Conservation (phyloP, 2,329 filamentous ascomycete genomes). For the Diaporthe citriasiana region DNA sequence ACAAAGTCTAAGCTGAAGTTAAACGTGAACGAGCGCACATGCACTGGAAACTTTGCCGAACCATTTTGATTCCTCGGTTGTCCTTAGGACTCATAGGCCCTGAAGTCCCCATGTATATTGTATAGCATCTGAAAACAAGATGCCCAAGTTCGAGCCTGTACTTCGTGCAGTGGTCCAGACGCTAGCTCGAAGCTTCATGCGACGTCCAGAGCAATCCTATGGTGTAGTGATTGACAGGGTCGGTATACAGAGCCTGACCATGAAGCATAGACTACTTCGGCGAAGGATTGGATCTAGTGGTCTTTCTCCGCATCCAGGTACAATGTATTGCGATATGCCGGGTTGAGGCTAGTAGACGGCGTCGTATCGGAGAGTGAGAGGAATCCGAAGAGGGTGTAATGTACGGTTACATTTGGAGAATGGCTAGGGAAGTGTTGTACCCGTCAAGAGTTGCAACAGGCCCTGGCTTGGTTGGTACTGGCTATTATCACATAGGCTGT, state of each 20-base stretch:
- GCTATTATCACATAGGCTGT: not conserved
- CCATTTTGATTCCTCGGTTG: not conserved
- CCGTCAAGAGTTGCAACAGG: slow-evolving; percentile 12
- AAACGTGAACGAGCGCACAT: not conserved
- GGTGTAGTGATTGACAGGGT: not conserved
- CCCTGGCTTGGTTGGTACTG: not conserved
- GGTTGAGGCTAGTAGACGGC: not conserved
- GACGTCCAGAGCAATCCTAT: not conserved
- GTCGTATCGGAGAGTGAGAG: not conserved
- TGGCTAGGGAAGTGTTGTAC: not conserved
- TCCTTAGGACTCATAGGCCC: not conserved
- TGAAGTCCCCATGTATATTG: not conserved
- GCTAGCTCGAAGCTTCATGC: slow-evolving; percentile 10
- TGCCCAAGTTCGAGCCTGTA: not conserved
- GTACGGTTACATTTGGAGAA: slow-evolving; percentile 24
- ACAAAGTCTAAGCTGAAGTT: not conserved
- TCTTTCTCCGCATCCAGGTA: slow-evolving; percentile 19
- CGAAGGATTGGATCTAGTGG: slow-evolving; percentile 9
- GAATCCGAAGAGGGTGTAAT: slow-evolving; percentile 4
- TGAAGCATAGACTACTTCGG: not conserved
- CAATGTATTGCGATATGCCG: not conserved
- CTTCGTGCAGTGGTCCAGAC: slow-evolving; percentile 9
- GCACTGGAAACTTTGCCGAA: not conserved
- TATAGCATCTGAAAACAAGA: not conserved
- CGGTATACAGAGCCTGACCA: not conserved